Evolutionary conservation across 345 rosid genomes (phyloP).

Genomic region (Camelina hispida): DNA sequence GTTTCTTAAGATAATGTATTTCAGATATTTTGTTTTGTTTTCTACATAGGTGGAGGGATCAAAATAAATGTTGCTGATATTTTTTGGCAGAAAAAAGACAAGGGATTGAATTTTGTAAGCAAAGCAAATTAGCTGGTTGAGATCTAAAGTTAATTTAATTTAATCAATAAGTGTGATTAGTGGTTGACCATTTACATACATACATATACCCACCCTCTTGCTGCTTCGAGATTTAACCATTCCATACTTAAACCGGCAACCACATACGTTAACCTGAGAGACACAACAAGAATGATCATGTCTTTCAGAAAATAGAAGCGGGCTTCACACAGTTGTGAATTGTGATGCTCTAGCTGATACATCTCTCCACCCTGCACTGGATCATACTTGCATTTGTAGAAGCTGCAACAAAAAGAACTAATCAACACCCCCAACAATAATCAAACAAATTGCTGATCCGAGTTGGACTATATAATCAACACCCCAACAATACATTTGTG

Average conservation of each 20-base stretch:
- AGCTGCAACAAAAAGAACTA: slow-evolving; percentile 48
- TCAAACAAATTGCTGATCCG: neutral
- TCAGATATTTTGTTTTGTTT: too few relatives aligned
- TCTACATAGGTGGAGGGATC: too few relatives aligned
- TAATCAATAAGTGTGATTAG: too few relatives aligned
- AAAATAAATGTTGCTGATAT: too few relatives aligned
- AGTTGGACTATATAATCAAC: too few relatives aligned
- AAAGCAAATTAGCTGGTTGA: too few relatives aligned
- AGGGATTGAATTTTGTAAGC: too few relatives aligned
- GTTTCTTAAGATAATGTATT: too few relatives aligned
- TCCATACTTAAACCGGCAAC: neutral
- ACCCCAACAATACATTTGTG: too few relatives aligned
- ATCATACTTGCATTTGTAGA: slow-evolving; percentile 84
- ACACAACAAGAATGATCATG: neutral
- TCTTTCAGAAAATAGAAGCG: slow-evolving; percentile 52
- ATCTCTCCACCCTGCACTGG: slow-evolving; percentile 89
- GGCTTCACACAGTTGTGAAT: slow-evolving; percentile 84
- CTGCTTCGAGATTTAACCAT: neutral
- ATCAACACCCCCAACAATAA: neutral
- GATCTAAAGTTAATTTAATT: too few relatives aligned
- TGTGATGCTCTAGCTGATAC: slow-evolving; percentile 79
- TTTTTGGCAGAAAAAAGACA: too few relatives aligned
- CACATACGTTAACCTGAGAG: neutral
- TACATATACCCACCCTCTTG: neutral
- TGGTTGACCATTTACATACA: neutral